Conservation (phyloP, 805 yeast species). For the Hanseniaspora pseudoguilliermondii region DNA sequence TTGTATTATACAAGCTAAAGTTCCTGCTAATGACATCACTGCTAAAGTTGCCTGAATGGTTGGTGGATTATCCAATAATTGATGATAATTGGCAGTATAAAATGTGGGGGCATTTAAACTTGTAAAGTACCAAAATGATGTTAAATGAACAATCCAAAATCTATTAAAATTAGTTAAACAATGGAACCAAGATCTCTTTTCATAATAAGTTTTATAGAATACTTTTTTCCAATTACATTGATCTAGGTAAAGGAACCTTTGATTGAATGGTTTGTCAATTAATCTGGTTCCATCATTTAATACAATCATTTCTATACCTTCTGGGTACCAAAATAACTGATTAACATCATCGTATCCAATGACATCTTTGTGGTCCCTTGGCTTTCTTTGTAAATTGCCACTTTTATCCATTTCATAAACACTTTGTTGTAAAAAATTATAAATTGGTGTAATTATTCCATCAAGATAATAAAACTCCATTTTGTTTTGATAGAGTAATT, state of each 20-base stretch:
- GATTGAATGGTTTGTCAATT: constrained; percentile 41
- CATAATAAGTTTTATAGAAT: constrained; percentile 63
- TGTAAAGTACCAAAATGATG: constrained; percentile 68
- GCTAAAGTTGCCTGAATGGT: constrained; percentile 42
- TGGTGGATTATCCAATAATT: constrained; percentile 47
- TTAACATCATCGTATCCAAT: constrained; percentile 87
- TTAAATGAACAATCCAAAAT: constrained; percentile 64
- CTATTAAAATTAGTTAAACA: constrained; percentile 60
- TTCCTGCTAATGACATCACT: constrained; percentile 55
- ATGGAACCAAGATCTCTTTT: constrained; percentile 67
- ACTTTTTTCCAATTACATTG: constrained; percentile 54
- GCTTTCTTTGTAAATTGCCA: constrained; percentile 49
- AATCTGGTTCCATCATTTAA: constrained; percentile 36
- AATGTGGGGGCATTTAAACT: constrained; percentile 54
- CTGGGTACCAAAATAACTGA: constrained; percentile 72
- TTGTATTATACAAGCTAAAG: constrained; percentile 45
- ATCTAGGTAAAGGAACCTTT: constrained; percentile 43
- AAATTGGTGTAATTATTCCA: constrained; percentile 63
- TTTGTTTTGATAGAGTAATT: background rate
- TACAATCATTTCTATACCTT: constrained; percentile 48
- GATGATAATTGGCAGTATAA: constrained; percentile 46
- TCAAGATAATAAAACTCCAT: constrained; percentile 45
- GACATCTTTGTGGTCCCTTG: constrained; percentile 54
- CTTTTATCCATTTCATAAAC: constrained; percentile 41
- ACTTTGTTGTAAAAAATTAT: constrained; percentile 54